These are phyloP conservation scores for Spizellomyces sp. DNA, from an alignment of 192 early-diverging fungal species.

Conservation along the genomic window DNA sequence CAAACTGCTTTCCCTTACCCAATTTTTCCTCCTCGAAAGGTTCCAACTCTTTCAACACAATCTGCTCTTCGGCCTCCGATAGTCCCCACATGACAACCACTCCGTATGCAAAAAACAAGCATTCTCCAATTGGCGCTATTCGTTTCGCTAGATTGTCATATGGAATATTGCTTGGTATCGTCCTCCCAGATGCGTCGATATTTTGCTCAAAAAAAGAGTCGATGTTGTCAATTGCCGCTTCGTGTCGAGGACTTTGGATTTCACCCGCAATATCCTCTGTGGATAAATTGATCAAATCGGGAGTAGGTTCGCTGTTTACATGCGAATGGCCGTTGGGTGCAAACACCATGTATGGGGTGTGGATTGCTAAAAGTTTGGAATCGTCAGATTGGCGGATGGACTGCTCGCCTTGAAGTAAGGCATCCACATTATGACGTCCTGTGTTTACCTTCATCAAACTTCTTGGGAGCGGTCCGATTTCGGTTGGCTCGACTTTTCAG, in stretches of 20 bases:
- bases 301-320: background rate
- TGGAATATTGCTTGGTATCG: slow-evolving; percentile 26
- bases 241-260: slow-evolving; percentile 9
- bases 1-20: slow-evolving; percentile 19
- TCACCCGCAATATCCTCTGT: slow-evolving; percentile 9
- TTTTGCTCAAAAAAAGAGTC: slow-evolving; percentile 44
- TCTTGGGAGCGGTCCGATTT: slow-evolving; percentile 39
- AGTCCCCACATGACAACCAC: slow-evolving; percentile 97
- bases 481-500: slow-evolving; percentile 46
- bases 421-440: background rate
- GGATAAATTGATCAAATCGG: slow-evolving; percentile 16
- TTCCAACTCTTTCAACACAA: slow-evolving; percentile 70
- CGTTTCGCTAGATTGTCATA: slow-evolving; percentile 38
- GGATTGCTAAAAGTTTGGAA: slow-evolving; percentile 2
- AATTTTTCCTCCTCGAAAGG: slow-evolving; percentile 75
- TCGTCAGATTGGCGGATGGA: no score
- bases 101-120: slow-evolving; percentile 92
- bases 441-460: slow-evolving; percentile 48
- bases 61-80: slow-evolving; percentile 77
- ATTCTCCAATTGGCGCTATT: slow-evolving; percentile 58
- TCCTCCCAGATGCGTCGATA: slow-evolving; percentile 32
- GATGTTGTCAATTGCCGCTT: slow-evolving; percentile 15
- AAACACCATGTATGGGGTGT: slow-evolving; percentile 17
- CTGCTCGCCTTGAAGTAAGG: no score
- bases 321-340: background rate